Base-by-base conservation (phyloP, 352 stramenopile genomes). In the Phytophthora citrophthora region DNA sequence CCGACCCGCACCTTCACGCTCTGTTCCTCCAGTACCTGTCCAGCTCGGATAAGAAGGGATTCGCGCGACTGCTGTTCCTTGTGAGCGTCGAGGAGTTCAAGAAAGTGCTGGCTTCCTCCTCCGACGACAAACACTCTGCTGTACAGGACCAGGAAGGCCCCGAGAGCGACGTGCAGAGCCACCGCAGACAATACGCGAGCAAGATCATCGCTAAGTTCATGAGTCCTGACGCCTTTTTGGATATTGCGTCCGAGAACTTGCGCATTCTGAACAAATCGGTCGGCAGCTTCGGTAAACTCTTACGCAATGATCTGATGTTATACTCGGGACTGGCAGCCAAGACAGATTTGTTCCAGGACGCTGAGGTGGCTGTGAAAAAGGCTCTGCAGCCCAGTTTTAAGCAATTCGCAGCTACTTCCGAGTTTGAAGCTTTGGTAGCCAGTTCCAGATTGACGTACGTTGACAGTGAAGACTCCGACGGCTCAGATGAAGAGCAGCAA, bases 201-300 rank as follows among this genome's bases (percentile, higher is more conserved):
- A 93, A 95, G 65, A 93, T 95, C 64, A 93, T 95, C 55, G 39
- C 74, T 61, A 95, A 95, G 68, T 95, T 93, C 65, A 94, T 95
- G 83, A 89, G 70, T 59, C 74, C 85, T 27, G 87, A 90, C 68
- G 83, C 87, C 26, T 95, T 93, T 49, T 48, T 95, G 10, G 79
- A 95, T 55, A 93, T 95, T 39, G 81, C 85, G 32, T 85, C 68
- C 3, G 86, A 93, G 59, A 91, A 90, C 56, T 61, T 92, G 41
- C 65, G 70, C 43, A 91, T 93, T 34, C 61, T 92, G 8, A 90
- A 91, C 74, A 91, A 93, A 65, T 90, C 87, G 41, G 83, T 95
- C 20, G 84, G 70, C 59, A 92, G 77, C 55, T 95, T 94, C 54
- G 87, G 87, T 9, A 86, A 74, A 34, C 79, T 92, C 15, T 51